Evolutionary conservation across 495 filamentous ascomycete genomes (phyloP).

Genomic region (Parathielavia hyrcaniae): DNA sequence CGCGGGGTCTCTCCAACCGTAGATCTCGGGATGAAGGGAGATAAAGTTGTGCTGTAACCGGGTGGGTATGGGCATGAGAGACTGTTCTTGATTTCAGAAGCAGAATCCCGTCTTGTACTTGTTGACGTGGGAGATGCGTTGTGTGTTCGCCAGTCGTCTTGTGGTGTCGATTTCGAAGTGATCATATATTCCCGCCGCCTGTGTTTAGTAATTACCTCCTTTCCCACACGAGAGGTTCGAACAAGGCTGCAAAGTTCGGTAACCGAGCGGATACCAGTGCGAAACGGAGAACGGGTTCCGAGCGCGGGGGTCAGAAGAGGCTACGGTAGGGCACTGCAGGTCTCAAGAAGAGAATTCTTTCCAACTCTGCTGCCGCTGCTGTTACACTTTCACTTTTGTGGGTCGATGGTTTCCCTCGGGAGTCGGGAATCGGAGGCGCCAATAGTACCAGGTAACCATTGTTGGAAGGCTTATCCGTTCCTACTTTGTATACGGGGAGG

Average conservation of each 20-base stretch:
- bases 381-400: conserved; percentile 8
- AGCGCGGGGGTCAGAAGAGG: conserved; percentile 4
- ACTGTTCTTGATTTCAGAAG: too few relatives aligned
- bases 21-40: neutral
- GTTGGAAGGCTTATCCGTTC: neutral
- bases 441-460: neutral
- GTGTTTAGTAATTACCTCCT: conserved; percentile 1
- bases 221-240: neutral
- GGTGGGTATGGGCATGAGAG: too few relatives aligned
- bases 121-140: too few relatives aligned
- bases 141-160: too few relatives aligned
- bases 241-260: neutral
- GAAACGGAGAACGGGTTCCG: conserved; percentile 15
- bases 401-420: neutral
- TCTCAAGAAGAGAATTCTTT: neutral
- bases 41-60: too few relatives aligned
- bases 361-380: neutral
- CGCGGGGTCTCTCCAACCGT: neutral
- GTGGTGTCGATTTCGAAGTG: too few relatives aligned
- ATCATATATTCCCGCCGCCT: neutral
- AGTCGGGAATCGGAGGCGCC: too few relatives aligned
- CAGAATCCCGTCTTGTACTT: too few relatives aligned
- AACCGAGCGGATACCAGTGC: neutral
- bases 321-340: neutral
- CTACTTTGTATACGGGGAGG: neutral